Evolutionary conservation across 2,329 filamentous ascomycete species (phyloP).

Genomic region (Exophiala sp.): DNA sequence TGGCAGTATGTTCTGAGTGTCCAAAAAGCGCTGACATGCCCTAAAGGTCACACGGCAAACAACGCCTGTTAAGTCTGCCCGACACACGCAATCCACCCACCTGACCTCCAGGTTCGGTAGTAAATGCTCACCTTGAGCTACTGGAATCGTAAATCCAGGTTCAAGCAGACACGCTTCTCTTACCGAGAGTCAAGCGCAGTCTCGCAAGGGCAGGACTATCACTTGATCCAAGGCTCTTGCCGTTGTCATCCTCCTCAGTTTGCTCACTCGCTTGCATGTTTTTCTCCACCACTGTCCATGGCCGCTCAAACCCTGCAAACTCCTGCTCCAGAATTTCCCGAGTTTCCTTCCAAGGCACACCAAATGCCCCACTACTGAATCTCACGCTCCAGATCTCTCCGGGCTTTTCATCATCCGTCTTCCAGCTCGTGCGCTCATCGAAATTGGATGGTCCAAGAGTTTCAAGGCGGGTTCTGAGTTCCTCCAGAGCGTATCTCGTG

Average conservation of each 20-base stretch:
- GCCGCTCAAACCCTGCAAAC: constrained; percentile 17
- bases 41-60: too few relatives aligned
- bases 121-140: too few relatives aligned
- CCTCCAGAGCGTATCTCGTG: constrained; percentile 47
- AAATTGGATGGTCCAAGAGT: constrained; percentile 26
- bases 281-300: constrained; percentile 17
- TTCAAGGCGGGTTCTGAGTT: constrained; percentile 46
- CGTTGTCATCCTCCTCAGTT: neutral
- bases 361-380: constrained; percentile 59
- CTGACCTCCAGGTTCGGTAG: too few relatives aligned
- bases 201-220: too few relatives aligned
- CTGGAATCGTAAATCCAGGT: too few relatives aligned
- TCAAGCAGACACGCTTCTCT: too few relatives aligned
- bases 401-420: constrained; percentile 23
- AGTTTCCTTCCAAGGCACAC: constrained; percentile 53
- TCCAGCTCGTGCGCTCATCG: constrained; percentile 2
- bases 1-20: too few relatives aligned
- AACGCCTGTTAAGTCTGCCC: too few relatives aligned
- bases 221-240: neutral
- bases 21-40: too few relatives aligned
- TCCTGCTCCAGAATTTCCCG: constrained; percentile 40
- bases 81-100: too few relatives aligned
- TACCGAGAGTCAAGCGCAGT: too few relatives aligned
- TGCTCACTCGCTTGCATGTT: neutral
- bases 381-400: constrained; percentile 48